These are phyloP conservation scores for Hypholoma fasciculare DNA, from an alignment of 768 basidiomycete genomes.

Conservation along the genomic window DNA sequence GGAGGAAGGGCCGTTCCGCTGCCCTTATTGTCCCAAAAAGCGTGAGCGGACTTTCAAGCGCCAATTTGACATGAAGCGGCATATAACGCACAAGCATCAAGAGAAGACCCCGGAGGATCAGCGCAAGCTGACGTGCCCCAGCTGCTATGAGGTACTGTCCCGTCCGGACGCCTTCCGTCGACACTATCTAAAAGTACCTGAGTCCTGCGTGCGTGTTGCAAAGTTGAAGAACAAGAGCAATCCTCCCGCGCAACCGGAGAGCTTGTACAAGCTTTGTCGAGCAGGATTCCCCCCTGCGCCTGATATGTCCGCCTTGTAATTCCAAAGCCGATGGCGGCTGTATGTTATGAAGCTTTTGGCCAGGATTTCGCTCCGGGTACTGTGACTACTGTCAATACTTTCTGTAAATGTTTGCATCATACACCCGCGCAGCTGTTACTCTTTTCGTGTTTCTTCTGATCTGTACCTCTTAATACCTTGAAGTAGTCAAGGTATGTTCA, in stretches of 20 bases:
- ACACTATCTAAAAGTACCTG: neutral
- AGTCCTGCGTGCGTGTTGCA: neutral
- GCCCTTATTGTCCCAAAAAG: too few species aligned
- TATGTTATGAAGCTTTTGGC: too few species aligned
- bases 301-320: neutral
- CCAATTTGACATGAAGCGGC: slow-evolving; percentile 17
- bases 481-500: neutral
- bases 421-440: too few species aligned
- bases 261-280: slow-evolving; percentile 6
- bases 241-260: neutral
- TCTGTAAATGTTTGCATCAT: too few species aligned
- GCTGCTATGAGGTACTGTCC: slow-evolving; percentile 9
- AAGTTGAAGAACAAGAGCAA: neutral
- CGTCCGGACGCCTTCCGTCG: neutral
- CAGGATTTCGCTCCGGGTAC: too few species aligned
- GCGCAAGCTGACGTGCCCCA: slow-evolving; percentile 14
- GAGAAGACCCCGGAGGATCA: neutral
- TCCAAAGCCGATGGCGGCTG: too few species aligned
- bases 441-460: too few species aligned
- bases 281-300: neutral
- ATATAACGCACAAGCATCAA: slow-evolving; percentile 16
- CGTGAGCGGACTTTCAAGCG: slow-evolving; percentile 21
- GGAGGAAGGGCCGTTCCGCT: slow-evolving; percentile 5
- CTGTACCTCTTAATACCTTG: neutral
- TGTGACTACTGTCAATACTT: too few species aligned